phyloP scores from a whole-genome alignment of 768 basidiomycete species.

The Lentinula lateritia region DNA sequence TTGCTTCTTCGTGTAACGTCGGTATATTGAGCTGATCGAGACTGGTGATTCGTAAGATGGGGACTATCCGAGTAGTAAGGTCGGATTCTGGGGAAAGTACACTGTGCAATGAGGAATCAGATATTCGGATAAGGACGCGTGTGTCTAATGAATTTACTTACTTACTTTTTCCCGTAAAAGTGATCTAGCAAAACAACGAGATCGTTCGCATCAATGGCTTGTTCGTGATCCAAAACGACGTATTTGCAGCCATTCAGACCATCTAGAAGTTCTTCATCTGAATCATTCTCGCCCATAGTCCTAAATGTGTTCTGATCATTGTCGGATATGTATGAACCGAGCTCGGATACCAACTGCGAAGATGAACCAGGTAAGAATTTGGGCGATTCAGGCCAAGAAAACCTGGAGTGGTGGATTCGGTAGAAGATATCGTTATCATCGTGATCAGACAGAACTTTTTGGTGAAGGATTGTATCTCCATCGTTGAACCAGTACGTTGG shows the following conservation, averaged over 20 bases:
- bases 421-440: constrained; percentile 37
- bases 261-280: not conserved
- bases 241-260: constrained; percentile 9
- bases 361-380: not conserved
- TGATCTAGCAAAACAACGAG: constrained; percentile 54
- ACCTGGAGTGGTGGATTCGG: constrained; percentile 51
- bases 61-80: constrained; percentile 38
- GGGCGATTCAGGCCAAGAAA: constrained; percentile 29
- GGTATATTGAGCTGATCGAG: constrained; percentile 54
- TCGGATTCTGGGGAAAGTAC: constrained; percentile 37
- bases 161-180: constrained; percentile 66
- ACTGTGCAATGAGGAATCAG: constrained; percentile 25
- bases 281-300: not conserved
- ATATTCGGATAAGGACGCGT: not conserved
- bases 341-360: not conserved
- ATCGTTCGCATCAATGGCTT: constrained; percentile 37
- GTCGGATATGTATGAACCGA: not conserved
- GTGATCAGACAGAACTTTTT: not conserved
- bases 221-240: constrained; percentile 29
- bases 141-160: constrained; percentile 9
- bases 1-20: constrained; percentile 39
- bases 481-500: constrained; percentile 63
- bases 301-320: not conserved
- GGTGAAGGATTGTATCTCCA: constrained; percentile 48
- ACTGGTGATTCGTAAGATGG: constrained; percentile 54